Conservation (phyloP, 1,139 yeast genomes). For the Arxiozyma slooffiae region DNA sequence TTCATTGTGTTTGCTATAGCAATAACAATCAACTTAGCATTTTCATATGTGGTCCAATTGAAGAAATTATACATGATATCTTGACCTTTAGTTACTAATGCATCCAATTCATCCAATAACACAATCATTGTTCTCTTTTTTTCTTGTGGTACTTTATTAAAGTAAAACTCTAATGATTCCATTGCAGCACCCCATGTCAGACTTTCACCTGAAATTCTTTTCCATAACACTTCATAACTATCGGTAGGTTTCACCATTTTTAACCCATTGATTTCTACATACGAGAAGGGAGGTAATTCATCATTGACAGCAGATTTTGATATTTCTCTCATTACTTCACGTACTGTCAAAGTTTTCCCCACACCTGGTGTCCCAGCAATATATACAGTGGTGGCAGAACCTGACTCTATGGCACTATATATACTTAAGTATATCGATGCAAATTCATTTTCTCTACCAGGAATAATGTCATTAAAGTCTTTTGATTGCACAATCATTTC, state of each 20-base stretch:
- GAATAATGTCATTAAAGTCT: conserved; percentile 37
- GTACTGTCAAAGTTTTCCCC: conserved; percentile 89
- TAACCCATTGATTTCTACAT: conserved; percentile 82
- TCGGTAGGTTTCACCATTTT: conserved; percentile 72
- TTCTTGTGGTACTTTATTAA: conserved; percentile 32
- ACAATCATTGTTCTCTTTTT: conserved; percentile 50
- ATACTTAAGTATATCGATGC: conserved; percentile 59
- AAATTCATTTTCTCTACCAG: conserved; percentile 84
- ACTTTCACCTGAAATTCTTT: conserved; percentile 52
- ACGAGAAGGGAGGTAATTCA: conserved; percentile 53
- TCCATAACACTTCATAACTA: conserved; percentile 82
- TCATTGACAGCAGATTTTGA: conserved; percentile 38
- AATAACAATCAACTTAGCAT: conserved; percentile 73
- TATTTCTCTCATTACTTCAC: conserved; percentile 72
- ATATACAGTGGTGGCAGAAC: conserved; percentile 75
- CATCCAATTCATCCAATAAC: conserved; percentile 86
- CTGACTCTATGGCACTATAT: conserved; percentile 65
- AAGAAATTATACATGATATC: conserved; percentile 90
- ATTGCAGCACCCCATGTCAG: conserved; percentile 59
- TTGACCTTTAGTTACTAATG: conserved; percentile 75
- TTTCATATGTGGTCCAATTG: conserved; percentile 87
- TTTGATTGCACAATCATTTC: conserved; percentile 26
- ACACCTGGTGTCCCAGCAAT: conserved; percentile 98
- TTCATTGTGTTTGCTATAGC: conserved; percentile 98
- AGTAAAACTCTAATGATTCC: conserved; percentile 44